A percentile compares a stretch with the other conserved stretches of the same genome.
Evolutionary conservation across 169 alveolate genomes (phyloP).

Genomic region (Neospora caninum): DNA sequence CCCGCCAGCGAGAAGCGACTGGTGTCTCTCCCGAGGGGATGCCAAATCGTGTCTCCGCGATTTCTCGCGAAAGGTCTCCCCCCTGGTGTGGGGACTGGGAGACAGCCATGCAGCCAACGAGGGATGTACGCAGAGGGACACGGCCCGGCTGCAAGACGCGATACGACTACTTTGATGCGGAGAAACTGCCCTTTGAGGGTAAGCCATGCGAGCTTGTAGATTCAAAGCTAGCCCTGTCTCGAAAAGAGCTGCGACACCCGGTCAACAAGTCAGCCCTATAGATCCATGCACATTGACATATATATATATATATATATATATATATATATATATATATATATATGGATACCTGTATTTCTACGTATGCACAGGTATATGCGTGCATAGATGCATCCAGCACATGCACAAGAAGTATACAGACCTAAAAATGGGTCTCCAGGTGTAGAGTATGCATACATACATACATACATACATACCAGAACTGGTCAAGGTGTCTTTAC

Average conservation of each 20-base stretch:
- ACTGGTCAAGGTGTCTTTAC: neutral
- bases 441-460: no score
- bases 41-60: no score
- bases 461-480: neutral
- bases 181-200: neutral
- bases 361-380: neutral
- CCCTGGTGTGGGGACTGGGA: constrained; percentile 48
- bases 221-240: neutral
- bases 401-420: no score
- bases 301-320: no score
- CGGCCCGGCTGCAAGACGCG: neutral
- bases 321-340: no score
- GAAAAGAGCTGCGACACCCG: no score
- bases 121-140: neutral
- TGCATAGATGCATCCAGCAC: neutral
- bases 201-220: neutral
- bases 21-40: no score
- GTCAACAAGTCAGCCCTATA: neutral
- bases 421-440: no score
- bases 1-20: no score
- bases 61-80: no score
- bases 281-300: neutral
- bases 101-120: constrained; percentile 29
- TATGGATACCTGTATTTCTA: no score
- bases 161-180: neutral